Base-by-base conservation (phyloP, 805 yeast species). In the Candida insectalens region DNA sequence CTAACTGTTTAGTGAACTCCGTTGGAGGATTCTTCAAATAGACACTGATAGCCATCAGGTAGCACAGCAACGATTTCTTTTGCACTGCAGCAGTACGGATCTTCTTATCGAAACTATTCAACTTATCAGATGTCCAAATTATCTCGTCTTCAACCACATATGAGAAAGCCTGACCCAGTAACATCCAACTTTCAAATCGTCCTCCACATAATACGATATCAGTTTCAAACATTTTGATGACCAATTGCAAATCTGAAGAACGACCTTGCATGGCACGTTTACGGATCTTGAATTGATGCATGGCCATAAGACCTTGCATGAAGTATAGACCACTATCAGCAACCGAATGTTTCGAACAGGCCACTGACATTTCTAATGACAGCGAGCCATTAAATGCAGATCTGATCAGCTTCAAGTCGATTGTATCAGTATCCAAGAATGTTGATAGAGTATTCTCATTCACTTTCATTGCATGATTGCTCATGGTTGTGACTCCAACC, bases 111-210 rank as follows among this genome's bases (percentile, higher is more conserved):
- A 64, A 49, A 1, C 70, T 63, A 33, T 77, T 77, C 25, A 85
- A 57, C 47, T 82, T 82, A 46, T 88, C 96, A 0, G 95, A 77
- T 1, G 89, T 82, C 94, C 95, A 85, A n/a, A 83, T 74, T 36
- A 92, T 57, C 42, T 84, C 95, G 52, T 87, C 95, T 43, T 89
- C 96, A 0, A 81, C 94, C 27, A 83, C 59, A 37, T 65, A 76
- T 0, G 87, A 77, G 44, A 69, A 87, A 0, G 89, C 77, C 48
- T 79, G 85, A 0, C 94, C 95, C 10, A 92, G 52, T 1, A 84
- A 65, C 27, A 75, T 62, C 99, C 99, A 92, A 6, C 83, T 74
- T 54, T 92, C 98, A 30, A 79, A 65, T 20, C 96, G 60, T 26
- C 69, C 59, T 2, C 81, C 67, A 4, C 81, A 75, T 45, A 77